Evolutionary conservation across 1,139 yeast genomes (phyloP), one percentile per base, ranked within the genome.

Genomic region (Suhomyces terraborum): DNA sequence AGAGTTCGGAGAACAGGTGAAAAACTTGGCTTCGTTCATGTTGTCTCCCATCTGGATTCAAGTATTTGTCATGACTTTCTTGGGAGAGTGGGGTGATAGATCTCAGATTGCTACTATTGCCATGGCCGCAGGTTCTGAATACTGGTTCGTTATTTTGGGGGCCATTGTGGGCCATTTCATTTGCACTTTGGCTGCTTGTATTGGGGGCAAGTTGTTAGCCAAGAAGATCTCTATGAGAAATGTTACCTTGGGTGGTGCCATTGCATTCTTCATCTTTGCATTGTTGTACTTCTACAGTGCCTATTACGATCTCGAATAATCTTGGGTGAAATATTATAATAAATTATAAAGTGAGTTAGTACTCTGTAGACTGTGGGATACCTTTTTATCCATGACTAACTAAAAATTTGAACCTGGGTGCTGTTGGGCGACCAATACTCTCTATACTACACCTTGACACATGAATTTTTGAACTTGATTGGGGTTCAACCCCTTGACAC

Each of bases 1-100:
- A 4, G 66, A 60, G 20, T 7, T 56, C 13, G 63, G 60, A n/a
- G 52, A 52, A 34, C 71, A 68, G 44, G 34, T 82, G 27, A 63
- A 67, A 32, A 75, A 80, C 51, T 69, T 84, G 47, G 80, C 83
- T 3, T 66, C 80, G 3, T 77, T 82, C 46, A 67, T 89, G 12
- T 70, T 93, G 40, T 85, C 96, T 5, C 98, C 98, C 2, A 69
- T 83, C 12, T 93, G 96, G 91, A 85, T 91, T 52, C 97, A 93
- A 67, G 94, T 93, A 4, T 93, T 93, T 61, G 82, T 84, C 40
- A 91, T 94, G 98, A 88, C 96, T 2, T 94, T 94, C 62, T 71
- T 93, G 42, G 98, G 97, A 44, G 99, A 93, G 69, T 89, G 98
- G 95, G 99, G 99, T 37, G 99, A 93, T 64, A 82, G 98, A 57